These are phyloP conservation scores for Leptoxyphium fumago DNA, from an alignment of 2,329 filamentous ascomycete species.

Conservation along the genomic window DNA sequence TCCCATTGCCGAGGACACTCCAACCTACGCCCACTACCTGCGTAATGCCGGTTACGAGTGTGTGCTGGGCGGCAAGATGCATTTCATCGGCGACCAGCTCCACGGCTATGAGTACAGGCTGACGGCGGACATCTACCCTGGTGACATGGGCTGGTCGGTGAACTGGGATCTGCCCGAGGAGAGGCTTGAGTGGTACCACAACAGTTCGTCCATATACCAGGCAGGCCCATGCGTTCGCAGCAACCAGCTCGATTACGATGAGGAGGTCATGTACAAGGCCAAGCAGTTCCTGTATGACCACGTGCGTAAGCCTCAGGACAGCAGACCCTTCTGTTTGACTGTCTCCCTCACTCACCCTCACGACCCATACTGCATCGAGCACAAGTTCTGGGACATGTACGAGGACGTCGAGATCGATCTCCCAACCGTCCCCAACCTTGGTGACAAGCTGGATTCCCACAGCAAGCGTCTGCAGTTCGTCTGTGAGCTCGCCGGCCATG, in stretches of 20 bases:
- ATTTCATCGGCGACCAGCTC: conserved; percentile 88
- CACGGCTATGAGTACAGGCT: conserved; percentile 86
- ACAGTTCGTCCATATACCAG: conserved; percentile 83
- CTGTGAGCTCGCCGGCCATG: conserved; percentile 70
- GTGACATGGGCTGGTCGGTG: conserved; percentile 85
- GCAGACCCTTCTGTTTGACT: conserved; percentile 71
- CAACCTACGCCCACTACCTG: conserved; percentile 86
- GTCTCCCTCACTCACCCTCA: conserved; percentile 90
- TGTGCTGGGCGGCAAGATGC: conserved; percentile 88
- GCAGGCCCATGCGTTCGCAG: conserved; percentile 78
- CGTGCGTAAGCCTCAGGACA: conserved; percentile 61
- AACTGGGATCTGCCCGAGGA: conserved; percentile 85
- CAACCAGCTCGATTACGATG: conserved; percentile 91
- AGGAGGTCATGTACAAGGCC: conserved; percentile 87
- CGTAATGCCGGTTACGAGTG: conserved; percentile 78
- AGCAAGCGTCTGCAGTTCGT: conserved; percentile 76
- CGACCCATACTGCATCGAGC: conserved; percentile 86
- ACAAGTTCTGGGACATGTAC: conserved; percentile 87
- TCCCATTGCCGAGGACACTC: conserved; percentile 67
- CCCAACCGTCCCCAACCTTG: conserved; percentile 61
- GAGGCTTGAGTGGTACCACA: conserved; percentile 89
- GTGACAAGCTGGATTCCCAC: conserved; percentile 73
- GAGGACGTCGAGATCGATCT: conserved; percentile 76
- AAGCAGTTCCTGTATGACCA: conserved; percentile 84
- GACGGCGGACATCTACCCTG: conserved; percentile 92